Base-by-base conservation (phyloP, 2,329 filamentous ascomycete species). In the Sporothrix luriei region DNA sequence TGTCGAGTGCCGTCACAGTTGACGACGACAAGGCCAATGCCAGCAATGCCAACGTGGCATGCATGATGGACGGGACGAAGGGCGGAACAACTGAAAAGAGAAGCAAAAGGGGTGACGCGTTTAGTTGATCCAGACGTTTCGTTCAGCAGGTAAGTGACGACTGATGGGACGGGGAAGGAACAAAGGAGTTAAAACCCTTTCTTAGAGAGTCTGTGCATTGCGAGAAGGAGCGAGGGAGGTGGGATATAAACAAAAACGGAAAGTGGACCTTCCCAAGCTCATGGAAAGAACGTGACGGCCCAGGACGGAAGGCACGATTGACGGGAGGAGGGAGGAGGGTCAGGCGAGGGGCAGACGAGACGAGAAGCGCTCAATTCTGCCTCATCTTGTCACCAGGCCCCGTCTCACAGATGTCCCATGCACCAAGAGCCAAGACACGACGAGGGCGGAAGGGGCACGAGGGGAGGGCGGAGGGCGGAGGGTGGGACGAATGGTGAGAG, bases 41-140 rank as follows among this genome's bases (percentile, higher is more conserved):
- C 59, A 62, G 59, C 59, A 62, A 62, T 62, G 59, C 59, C 40
- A 62, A 5, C 26, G n/a, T 62, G 59, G 59, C 55, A 62, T 40
- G 59, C 59, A 62, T 62, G 59, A 2, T 62, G 40, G 33, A 19
- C 19, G 29, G 40, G 59, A 29, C 21, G 40, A 48, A n/a, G 10
- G 55, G 13, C 11, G 55, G n/a, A n/a, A n/a, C 14, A 48, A 29
- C 21, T 0, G n/a, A 26, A 40, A 26, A 29, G 10, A 40, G n/a
- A 48, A 48, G 14, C 33, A 14, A 21, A 48, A 29, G 33, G 40
- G 26, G 21, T 9, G 6, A 29, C 29, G 21, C 33, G 14, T 4
- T 21, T 11, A 3, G 5, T 21, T 16, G 33, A 43, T 6, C 55
- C 55, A 1, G 55, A 21, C 33, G 3, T 13, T 4, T 40, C 19